Conservation (phyloP, 2,329 filamentous ascomycete genomes). For the Talaromyces albobiverticillius region DNA sequence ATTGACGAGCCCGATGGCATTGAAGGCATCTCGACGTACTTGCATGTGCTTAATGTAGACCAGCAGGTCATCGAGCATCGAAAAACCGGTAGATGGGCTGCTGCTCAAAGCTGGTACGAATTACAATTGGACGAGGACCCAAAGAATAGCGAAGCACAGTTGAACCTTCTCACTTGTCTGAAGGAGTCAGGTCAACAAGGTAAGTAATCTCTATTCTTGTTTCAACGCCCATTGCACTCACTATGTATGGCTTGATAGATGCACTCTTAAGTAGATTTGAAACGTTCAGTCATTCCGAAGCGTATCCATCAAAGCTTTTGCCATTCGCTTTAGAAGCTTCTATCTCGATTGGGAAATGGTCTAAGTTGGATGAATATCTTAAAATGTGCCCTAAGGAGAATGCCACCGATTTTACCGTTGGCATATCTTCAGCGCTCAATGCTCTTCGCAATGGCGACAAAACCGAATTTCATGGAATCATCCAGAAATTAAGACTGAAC, state of each 20-base stretch:
- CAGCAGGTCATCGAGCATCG: slow-evolving; percentile 91
- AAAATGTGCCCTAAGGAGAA: slow-evolving; percentile 29
- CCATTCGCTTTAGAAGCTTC: slow-evolving; percentile 87
- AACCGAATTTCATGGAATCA: slow-evolving; percentile 53
- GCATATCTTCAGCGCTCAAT: slow-evolving; percentile 66
- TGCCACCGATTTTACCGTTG: slow-evolving; percentile 74
- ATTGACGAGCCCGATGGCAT: slow-evolving; percentile 98
- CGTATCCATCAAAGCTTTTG: slow-evolving; percentile 62
- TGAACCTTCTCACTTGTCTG: slow-evolving; percentile 80
- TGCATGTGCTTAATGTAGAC: slow-evolving; percentile 83
- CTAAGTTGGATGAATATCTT: slow-evolving; percentile 67
- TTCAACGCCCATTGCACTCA: neutral
- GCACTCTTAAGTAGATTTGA: slow-evolving; percentile 84
- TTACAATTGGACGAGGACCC: slow-evolving; percentile 79
- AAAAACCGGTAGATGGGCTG: slow-evolving; percentile 89
- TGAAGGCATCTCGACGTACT: slow-evolving; percentile 85
- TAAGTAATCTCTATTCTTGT: slow-evolving; percentile 40
- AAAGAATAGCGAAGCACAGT: slow-evolving; percentile 71
- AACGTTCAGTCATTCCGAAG: slow-evolving; percentile 58
- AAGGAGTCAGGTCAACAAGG: slow-evolving; percentile 95
- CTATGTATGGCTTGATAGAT: slow-evolving; percentile 50
- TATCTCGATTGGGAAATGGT: slow-evolving; percentile 84
- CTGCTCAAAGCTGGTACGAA: slow-evolving; percentile 97
- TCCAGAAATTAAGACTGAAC: slow-evolving; percentile 65
- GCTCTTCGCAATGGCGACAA: slow-evolving; percentile 56